Conservation (phyloP, 2,329 filamentous ascomycete genomes). For the Exserohilum turcica region DNA sequence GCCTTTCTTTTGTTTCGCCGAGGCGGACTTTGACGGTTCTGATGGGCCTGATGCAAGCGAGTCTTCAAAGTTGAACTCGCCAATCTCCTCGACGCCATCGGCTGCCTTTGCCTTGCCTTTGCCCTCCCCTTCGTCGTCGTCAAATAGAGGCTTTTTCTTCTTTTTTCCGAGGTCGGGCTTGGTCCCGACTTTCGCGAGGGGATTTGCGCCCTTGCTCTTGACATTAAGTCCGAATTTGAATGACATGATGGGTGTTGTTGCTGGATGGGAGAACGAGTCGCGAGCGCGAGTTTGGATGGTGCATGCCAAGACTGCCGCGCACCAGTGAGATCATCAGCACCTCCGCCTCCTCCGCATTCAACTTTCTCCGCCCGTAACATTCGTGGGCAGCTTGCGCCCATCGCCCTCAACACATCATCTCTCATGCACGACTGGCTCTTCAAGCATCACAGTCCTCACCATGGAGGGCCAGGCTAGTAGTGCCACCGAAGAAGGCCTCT, state of each 20-base stretch:
- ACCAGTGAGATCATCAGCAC: conserved; percentile 35
- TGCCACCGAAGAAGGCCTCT: conserved; percentile 24
- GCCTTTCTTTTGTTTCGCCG: conserved; percentile 46
- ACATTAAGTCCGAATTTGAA: conserved; percentile 65
- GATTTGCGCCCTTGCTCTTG: conserved; percentile 57
- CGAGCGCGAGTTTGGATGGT: conserved; percentile 6
- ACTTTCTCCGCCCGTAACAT: conserved; percentile 6
- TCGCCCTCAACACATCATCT: background rate
- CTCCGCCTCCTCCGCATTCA: conserved; percentile 34
- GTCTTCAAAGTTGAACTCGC: conserved; percentile 61
- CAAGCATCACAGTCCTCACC: conserved; percentile 17
- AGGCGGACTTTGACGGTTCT: conserved; percentile 27
- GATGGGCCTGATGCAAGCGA: conserved; percentile 43
- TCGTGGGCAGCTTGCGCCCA: background rate
- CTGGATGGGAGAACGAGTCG: conserved; percentile 1
- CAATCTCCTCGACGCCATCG: conserved; percentile 61
- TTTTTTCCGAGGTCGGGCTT: conserved; percentile 39
- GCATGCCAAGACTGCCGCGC: conserved; percentile 27
- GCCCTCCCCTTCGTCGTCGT: conserved; percentile 61
- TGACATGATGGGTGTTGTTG: conserved; percentile 35
- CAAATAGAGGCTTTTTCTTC: conserved; percentile 52
- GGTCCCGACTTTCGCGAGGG: conserved; percentile 18
- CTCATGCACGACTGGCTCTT: conserved; percentile 25
- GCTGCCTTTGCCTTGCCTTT: conserved; percentile 42
- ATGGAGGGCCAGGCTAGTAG: conserved; percentile 41